Percentiles rank a stretch among this genome's conserved stretches.
These are phyloP conservation scores for Mallotus nudiflorus DNA, from an alignment of 345 rosid genomes.

Conservation along the genomic window DNA sequence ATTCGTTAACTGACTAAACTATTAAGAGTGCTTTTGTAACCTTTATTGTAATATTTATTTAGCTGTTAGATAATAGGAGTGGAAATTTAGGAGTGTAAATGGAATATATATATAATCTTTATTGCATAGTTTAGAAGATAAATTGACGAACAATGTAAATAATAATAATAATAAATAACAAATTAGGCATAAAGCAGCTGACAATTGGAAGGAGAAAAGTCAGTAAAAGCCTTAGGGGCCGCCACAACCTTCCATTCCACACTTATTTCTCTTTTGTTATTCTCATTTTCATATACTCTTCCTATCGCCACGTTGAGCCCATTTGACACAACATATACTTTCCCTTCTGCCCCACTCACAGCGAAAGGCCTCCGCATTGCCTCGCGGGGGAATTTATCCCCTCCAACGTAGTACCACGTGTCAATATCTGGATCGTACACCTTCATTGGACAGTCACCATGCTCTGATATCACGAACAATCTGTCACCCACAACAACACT, in stretches of 20 bases:
- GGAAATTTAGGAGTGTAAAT: too few relatives aligned
- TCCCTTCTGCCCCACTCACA: constrained; percentile 44
- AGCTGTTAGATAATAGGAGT: too few relatives aligned
- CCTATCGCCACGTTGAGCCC: constrained; percentile 63
- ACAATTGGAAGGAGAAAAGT: constrained; percentile 54
- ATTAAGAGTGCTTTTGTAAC: too few relatives aligned
- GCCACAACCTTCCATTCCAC: constrained; percentile 50
- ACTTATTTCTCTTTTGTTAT: constrained; percentile 24
- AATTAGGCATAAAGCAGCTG: constrained; percentile 56
- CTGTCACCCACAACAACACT: constrained; percentile 42
- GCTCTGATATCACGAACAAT: constrained; percentile 64
- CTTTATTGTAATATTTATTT: too few relatives aligned
- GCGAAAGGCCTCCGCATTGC: constrained; percentile 53
- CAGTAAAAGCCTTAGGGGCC: constrained; percentile 39
- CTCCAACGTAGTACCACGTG: constrained; percentile 57
- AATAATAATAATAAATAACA: too few relatives aligned
- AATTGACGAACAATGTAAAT: too few relatives aligned
- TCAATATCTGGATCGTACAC: constrained; percentile 46
- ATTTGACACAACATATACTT: constrained; percentile 52
- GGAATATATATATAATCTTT: too few relatives aligned
- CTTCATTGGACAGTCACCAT: constrained; percentile 66
- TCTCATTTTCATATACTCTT: constrained; percentile 19
- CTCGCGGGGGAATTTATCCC: constrained; percentile 50
- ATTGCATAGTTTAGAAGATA: background rate
- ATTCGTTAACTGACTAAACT: too few relatives aligned